Conservation (phyloP, 2,329 filamentous ascomycete species). For the Phaeoacremonium minimum region DNA sequence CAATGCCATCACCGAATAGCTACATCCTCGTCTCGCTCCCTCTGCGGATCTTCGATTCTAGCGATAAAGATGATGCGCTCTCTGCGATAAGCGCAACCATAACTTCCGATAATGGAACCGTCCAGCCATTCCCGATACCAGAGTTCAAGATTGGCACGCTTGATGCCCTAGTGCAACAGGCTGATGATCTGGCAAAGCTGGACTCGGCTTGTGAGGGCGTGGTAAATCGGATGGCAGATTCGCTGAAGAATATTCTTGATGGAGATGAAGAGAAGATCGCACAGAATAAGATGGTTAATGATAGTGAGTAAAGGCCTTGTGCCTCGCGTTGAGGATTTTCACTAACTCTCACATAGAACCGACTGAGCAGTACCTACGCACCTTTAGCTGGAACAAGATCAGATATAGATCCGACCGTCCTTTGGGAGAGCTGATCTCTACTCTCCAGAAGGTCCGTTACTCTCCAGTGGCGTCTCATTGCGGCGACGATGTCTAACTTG, state of each 20-base stretch:
- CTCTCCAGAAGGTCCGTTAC: slow-evolving; percentile 71
- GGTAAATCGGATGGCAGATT: slow-evolving; percentile 83
- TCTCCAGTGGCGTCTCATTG: not conserved
- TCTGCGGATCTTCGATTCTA: slow-evolving; percentile 76
- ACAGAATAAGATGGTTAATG: slow-evolving; percentile 89
- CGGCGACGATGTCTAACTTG: slow-evolving; percentile 1
- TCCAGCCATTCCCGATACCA: slow-evolving; percentile 76
- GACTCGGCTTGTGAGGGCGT: slow-evolving; percentile 75
- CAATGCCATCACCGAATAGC: slow-evolving; percentile 46
- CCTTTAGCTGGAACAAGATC: slow-evolving; percentile 95
- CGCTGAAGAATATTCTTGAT: slow-evolving; percentile 75
- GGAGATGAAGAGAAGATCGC: slow-evolving; percentile 78
- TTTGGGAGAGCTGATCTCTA: slow-evolving; percentile 79
- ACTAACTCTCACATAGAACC: slow-evolving; percentile 58
- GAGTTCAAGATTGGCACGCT: slow-evolving; percentile 98
- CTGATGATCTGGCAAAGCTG: slow-evolving; percentile 89
- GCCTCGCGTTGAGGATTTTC: slow-evolving; percentile 2
- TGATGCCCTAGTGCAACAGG: slow-evolving; percentile 91
- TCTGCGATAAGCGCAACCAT: slow-evolving; percentile 70
- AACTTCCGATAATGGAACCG: slow-evolving; percentile 68
- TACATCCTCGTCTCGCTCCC: slow-evolving; percentile 91
- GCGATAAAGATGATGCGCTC: slow-evolving; percentile 77
- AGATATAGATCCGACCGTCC: slow-evolving; percentile 93
- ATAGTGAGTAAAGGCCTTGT: slow-evolving; percentile 69
- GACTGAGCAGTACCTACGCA: slow-evolving; percentile 87